Conservation (phyloP, 495 filamentous ascomycete genomes). For the Penicillium bovifimosum region DNA sequence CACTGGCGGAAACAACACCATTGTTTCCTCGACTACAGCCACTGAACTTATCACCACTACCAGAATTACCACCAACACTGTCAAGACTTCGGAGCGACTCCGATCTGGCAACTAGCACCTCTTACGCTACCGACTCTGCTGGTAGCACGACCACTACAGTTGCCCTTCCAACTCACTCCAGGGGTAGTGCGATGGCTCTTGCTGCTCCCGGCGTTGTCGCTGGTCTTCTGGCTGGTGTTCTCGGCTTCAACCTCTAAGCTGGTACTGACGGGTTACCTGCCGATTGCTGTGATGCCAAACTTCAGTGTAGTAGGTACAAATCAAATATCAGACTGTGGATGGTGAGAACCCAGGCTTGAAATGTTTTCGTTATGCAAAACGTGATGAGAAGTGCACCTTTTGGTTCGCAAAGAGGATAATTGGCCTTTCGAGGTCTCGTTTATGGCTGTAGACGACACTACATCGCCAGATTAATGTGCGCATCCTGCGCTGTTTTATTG, state of each 20-base stretch:
- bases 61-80: neutral
- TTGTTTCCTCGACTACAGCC: neutral
- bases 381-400: neutral
- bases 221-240: conserved; percentile 17
- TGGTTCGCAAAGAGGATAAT: neutral
- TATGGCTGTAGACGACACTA: neutral
- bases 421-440: neutral
- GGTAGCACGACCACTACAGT: conserved; percentile 12
- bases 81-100: neutral
- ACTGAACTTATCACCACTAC: neutral
- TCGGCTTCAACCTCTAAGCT: conserved; percentile 20
- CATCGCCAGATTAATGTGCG: neutral
- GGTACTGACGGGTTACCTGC: no score
- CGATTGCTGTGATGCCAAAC: neutral
- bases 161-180: conserved; percentile 11
- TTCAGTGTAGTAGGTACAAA: neutral
- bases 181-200: conserved; percentile 8
- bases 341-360: no score
- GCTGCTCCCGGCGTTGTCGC: conserved; percentile 22
- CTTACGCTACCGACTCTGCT: conserved; percentile 2
- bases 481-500: conserved; percentile 1
- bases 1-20: neutral
- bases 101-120: conserved; percentile 7
- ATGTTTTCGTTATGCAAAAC: no score
- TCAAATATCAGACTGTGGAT: neutral